Evolutionary conservation across 305 asterid species (phyloP).

Genomic region (Fraxinus albicans): DNA sequence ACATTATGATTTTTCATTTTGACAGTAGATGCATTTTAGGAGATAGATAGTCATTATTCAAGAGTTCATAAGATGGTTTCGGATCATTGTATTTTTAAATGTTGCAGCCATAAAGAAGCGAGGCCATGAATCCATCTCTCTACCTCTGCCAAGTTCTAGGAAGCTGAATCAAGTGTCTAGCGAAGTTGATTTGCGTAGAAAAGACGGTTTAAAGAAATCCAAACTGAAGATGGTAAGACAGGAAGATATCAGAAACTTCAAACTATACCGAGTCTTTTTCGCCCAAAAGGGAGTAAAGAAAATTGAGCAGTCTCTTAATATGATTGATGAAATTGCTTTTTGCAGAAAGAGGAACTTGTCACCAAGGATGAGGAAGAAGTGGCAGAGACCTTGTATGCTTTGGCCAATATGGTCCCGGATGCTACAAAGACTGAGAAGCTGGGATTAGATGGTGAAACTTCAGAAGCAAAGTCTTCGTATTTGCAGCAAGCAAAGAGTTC

Average conservation of each 20-base stretch:
- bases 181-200: slow-evolving; percentile 35
- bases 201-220: slow-evolving; percentile 42
- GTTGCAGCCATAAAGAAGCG: slow-evolving; percentile 63
- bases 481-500: slow-evolving; percentile 30
- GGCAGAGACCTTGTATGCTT: slow-evolving; percentile 69
- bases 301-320: slow-evolving; percentile 3
- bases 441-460: slow-evolving; percentile 28
- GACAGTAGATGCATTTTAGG: not conserved
- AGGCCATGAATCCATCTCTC: slow-evolving; percentile 37
- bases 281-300: slow-evolving; percentile 5
- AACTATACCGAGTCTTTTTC: not conserved
- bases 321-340: slow-evolving; percentile 22
- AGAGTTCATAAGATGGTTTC: not conserved
- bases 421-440: slow-evolving; percentile 25
- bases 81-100: slow-evolving; percentile 16
- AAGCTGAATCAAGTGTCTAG: slow-evolving; percentile 33
- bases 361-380: slow-evolving; percentile 89
- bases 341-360: slow-evolving; percentile 40
- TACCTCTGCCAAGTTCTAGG: slow-evolving; percentile 34
- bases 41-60: slow-evolving; percentile 3
- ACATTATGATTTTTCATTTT: not conserved
- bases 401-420: slow-evolving; percentile 54
- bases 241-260: slow-evolving; percentile 18
- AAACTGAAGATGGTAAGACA: slow-evolving; percentile 55
- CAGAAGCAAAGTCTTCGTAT: slow-evolving; percentile 39